phyloP scores from a whole-genome alignment of 2,329 filamentous ascomycete species.

The Sporothrix inflata region DNA sequence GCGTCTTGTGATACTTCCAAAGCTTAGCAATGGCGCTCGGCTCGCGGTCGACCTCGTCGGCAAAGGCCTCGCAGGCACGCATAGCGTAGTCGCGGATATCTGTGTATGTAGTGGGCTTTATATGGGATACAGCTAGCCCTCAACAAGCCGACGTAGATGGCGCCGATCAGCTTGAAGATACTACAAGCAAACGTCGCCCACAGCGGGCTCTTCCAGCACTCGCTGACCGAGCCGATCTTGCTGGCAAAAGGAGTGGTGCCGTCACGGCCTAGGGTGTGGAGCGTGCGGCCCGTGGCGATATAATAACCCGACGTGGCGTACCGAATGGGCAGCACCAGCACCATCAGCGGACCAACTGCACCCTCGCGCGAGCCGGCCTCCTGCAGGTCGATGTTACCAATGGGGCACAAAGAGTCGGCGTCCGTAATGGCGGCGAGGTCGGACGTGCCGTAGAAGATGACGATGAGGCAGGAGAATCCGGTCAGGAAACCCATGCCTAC shows the following conservation, averaged over 20 bases:
- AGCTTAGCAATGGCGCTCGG: slow-evolving; percentile 45
- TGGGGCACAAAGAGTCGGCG: slow-evolving; percentile 56
- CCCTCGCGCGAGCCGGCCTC: slow-evolving; percentile 56
- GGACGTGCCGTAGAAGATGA: slow-evolving; percentile 63
- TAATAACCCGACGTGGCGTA: slow-evolving; percentile 40
- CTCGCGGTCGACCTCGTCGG: slow-evolving; percentile 30
- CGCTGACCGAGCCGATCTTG: slow-evolving; percentile 40
- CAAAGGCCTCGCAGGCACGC: slow-evolving; percentile 36
- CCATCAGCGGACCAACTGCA: slow-evolving; percentile 53
- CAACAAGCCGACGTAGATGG: slow-evolving; percentile 50
- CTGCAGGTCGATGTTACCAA: slow-evolving; percentile 68
- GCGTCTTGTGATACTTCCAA: slow-evolving; percentile 32
- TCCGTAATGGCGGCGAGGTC: slow-evolving; percentile 54
- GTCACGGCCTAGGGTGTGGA: slow-evolving; percentile 28
- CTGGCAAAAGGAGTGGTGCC: slow-evolving; percentile 32
- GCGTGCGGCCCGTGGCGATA: slow-evolving; percentile 42
- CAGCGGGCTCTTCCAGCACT: slow-evolving; percentile 43
- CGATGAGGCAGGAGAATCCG: slow-evolving; percentile 55
- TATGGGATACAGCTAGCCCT: slow-evolving; percentile 53
- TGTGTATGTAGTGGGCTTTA: slow-evolving; percentile 55
- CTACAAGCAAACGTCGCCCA: slow-evolving; percentile 55
- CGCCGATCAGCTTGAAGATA: slow-evolving; percentile 50
- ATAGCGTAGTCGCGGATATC: slow-evolving; percentile 48
- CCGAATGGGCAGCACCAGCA: slow-evolving; percentile 46
- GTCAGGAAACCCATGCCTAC: slow-evolving; percentile 56